phyloP scores from a whole-genome alignment of 2,329 filamentous ascomycete genomes.

The Colletotrichum plurivorum region DNA sequence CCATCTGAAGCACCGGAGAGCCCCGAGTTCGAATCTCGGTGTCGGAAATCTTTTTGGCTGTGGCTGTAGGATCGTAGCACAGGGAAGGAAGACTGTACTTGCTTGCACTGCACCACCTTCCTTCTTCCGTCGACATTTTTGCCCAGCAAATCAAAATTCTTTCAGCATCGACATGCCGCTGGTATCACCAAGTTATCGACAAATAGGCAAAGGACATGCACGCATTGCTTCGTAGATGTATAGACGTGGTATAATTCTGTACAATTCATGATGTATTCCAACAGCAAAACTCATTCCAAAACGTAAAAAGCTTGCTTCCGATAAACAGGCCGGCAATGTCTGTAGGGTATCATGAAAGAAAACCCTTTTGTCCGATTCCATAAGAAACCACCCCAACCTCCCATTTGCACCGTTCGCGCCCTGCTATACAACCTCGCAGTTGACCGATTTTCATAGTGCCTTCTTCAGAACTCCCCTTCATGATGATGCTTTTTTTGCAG shows the following conservation, averaged over 20 bases:
- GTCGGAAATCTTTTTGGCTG: conserved; percentile 2
- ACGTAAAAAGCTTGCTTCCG: not conserved
- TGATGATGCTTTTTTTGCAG: not conserved
- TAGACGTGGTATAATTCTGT: conserved; percentile 10
- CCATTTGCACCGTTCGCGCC: not conserved
- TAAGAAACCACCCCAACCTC: not conserved
- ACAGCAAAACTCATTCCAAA: not conserved
- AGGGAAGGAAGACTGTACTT: no score
- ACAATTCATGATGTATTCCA: not conserved
- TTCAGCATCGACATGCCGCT: no score
- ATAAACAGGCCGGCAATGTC: conserved; percentile 2
- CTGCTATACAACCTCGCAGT: conserved; percentile 14
- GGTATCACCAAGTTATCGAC: no score
- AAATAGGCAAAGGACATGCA: not conserved
- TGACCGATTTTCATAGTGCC: not conserved
- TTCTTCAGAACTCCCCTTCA: conserved; percentile 9
- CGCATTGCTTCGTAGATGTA: not conserved
- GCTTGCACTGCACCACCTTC: no score
- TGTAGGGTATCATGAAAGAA: conserved; percentile 17
- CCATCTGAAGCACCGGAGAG: conserved; percentile 6
- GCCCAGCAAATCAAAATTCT: no score
- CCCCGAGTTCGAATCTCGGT: conserved; percentile 24
- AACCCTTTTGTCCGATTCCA: conserved; percentile 15
- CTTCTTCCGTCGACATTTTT: no score
- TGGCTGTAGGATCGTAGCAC: no score